Evolutionary conservation across 305 asterid species (phyloP).

Genomic region (Fraxinus paxiana): DNA sequence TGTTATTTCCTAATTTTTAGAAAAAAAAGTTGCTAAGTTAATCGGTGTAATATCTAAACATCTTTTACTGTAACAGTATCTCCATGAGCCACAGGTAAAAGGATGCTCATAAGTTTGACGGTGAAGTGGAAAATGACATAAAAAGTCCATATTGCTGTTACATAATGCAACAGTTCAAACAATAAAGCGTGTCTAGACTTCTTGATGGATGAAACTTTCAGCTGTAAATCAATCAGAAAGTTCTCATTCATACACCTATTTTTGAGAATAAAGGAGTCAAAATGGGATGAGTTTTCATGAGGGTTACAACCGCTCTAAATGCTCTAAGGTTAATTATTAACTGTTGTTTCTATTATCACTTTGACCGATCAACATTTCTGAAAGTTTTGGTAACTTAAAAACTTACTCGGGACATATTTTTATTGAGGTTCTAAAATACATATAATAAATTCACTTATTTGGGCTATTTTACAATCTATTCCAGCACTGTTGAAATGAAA

Average conservation of each 20-base stretch:
- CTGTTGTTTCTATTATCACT: not conserved
- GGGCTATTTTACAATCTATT: not conserved
- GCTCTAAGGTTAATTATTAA: not conserved
- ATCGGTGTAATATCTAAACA: not conserved
- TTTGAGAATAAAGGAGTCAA: not conserved
- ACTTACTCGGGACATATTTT: not conserved
- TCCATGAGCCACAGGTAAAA: conserved; percentile 3
- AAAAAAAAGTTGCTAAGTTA: conserved; percentile 1
- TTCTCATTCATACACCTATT: conserved; percentile 13
- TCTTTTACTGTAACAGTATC: not conserved
- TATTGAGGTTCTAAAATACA: not conserved
- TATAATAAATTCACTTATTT: not conserved
- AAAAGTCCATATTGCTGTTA: not conserved
- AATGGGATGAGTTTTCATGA: not conserved
- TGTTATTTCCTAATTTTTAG: not conserved
- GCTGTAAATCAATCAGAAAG: not conserved
- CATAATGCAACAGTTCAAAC: not conserved
- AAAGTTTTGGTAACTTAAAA: not conserved
- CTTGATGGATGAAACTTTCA: not conserved
- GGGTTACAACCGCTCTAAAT: conserved; percentile 9
- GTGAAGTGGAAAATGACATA: not conserved
- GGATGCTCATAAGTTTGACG: not conserved
- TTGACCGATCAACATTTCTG: not conserved
- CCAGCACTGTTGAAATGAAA: not conserved
- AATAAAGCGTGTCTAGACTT: conserved; percentile 1